Conservation (phyloP, 352 stramenopile genomes). For the Phytophthora fragariae region DNA sequence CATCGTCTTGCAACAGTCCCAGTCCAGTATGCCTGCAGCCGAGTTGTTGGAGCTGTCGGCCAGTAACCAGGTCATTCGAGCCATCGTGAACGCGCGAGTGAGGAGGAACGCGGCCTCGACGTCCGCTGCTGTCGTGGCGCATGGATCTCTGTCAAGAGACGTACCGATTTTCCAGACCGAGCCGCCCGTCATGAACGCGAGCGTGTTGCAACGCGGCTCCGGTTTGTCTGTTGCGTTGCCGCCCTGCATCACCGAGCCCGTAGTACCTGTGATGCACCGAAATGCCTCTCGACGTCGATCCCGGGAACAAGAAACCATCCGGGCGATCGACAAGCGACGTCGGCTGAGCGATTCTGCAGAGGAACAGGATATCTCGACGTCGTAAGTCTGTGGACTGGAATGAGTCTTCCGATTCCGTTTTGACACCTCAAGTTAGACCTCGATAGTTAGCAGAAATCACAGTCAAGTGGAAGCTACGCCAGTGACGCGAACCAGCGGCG, state of each 20-base stretch:
- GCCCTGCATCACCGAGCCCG: slow-evolving; percentile 67
- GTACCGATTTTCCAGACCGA: slow-evolving; percentile 63
- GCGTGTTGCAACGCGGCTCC: slow-evolving; percentile 67
- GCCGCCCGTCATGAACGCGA: slow-evolving; percentile 82
- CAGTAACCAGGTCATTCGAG: slow-evolving; percentile 88
- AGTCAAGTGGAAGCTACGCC: slow-evolving; percentile 34
- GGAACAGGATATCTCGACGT: slow-evolving; percentile 68
- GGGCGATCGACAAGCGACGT: slow-evolving; percentile 63
- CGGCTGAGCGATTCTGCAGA: slow-evolving; percentile 58
- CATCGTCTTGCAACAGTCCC: slow-evolving; percentile 88
- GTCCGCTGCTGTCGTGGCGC: slow-evolving; percentile 17
- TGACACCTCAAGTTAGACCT: slow-evolving; percentile 41
- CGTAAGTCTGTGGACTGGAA: slow-evolving; percentile 26
- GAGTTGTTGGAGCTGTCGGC: slow-evolving; percentile 84
- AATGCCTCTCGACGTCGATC: slow-evolving; percentile 71
- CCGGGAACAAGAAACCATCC: slow-evolving; percentile 53
- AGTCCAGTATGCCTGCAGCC: slow-evolving; percentile 75
- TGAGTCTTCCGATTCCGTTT: slow-evolving; percentile 33
- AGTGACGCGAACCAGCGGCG: slow-evolving; percentile 16
- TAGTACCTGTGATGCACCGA: slow-evolving; percentile 75
- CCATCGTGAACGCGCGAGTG: slow-evolving; percentile 87
- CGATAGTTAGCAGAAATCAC: slow-evolving; percentile 35
- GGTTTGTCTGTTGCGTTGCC: slow-evolving; percentile 50
- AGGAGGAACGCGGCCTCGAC: slow-evolving; percentile 53
- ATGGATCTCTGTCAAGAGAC: slow-evolving; percentile 41